These are phyloP conservation scores for Arxiozyma telluris DNA, from an alignment of 1,139 yeast species.

Conservation along the genomic window DNA sequence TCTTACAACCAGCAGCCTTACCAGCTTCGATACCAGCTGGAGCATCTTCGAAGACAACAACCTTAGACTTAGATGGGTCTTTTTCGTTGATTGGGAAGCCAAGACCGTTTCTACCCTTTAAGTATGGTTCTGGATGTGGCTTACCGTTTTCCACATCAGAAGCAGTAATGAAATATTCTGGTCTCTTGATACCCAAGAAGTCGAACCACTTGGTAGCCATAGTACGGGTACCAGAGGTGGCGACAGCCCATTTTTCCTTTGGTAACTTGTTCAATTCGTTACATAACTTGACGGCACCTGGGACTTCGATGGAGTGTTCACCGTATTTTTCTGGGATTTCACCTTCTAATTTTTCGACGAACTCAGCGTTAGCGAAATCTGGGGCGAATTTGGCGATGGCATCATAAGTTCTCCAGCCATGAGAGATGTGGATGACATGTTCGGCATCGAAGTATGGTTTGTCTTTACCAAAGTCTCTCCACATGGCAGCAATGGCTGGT, in stretches of 20 bases:
- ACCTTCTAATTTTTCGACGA: slow-evolving; percentile 64
- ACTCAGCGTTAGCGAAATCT: slow-evolving; percentile 58
- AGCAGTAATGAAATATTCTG: slow-evolving; percentile 72
- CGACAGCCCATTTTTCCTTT: slow-evolving; percentile 67
- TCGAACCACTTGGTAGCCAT: slow-evolving; percentile 77
- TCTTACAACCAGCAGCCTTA: slow-evolving; percentile 74
- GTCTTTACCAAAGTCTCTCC: slow-evolving; percentile 65
- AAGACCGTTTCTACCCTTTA: slow-evolving; percentile 52
- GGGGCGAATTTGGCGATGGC: slow-evolving; percentile 71
- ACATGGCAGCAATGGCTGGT: slow-evolving; percentile 72
- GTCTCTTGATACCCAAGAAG: slow-evolving; percentile 52
- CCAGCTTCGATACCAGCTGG: slow-evolving; percentile 68
- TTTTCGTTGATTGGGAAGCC: slow-evolving; percentile 41
- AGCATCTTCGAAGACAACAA: slow-evolving; percentile 41
- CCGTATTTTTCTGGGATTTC: slow-evolving; percentile 68
- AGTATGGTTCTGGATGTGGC: slow-evolving; percentile 81
- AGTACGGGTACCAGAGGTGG: slow-evolving; percentile 72
- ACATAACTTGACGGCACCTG: slow-evolving; percentile 62
- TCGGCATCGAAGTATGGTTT: slow-evolving; percentile 66
- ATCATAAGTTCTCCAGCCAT: slow-evolving; percentile 79
- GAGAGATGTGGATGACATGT: slow-evolving; percentile 64
- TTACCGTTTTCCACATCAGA: slow-evolving; percentile 71
- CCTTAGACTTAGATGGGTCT: slow-evolving; percentile 35
- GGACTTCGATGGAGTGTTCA: slow-evolving; percentile 61
- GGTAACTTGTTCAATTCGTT: slow-evolving; percentile 30